Evolutionary conservation across 306 rosid species (phyloP).

Genomic region (Vigna nakashimae): DNA sequence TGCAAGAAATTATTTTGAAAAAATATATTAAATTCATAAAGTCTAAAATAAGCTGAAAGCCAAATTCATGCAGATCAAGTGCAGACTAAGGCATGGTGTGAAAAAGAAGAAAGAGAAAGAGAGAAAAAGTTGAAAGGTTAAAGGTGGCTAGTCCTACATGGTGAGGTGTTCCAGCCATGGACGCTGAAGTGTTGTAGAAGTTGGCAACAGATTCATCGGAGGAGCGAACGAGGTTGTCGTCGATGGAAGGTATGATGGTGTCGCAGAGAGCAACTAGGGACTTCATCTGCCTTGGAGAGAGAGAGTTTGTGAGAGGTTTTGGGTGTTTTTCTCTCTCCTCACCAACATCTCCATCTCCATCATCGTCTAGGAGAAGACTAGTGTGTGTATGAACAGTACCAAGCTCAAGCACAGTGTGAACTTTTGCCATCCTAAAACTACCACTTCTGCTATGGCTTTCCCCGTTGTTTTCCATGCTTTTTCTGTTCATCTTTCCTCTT

Average conservation of each 20-base stretch:
- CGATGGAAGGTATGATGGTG: constrained; percentile 66
- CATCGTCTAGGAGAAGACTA: constrained; percentile 23
- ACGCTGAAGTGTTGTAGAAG: constrained; percentile 64
- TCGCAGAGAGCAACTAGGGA: constrained; percentile 69
- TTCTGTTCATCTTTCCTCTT: not conserved
- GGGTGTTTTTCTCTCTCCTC: constrained; percentile 24
- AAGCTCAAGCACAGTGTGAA: constrained; percentile 52
- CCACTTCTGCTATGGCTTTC: constrained; percentile 34
- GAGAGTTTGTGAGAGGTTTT: constrained; percentile 36
- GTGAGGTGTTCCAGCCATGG: constrained; percentile 69
- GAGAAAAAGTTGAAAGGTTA: not conserved
- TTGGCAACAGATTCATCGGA: constrained; percentile 39
- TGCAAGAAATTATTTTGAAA: not conserved
- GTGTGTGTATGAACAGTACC: constrained; percentile 27
- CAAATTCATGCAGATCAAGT: not conserved
- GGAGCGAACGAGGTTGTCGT: constrained; percentile 15
- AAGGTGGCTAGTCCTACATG: constrained; percentile 50
- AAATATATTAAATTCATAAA: not conserved
- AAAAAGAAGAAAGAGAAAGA: not conserved
- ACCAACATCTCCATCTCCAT: not conserved
- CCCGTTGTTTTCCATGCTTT: constrained; percentile 40
- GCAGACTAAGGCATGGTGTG: not conserved
- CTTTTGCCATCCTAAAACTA: constrained; percentile 42
- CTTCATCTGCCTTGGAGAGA: constrained; percentile 68
- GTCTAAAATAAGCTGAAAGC: not conserved